These are phyloP conservation scores for Iberis pinnata DNA, from an alignment of 345 rosid species.

Conservation along the genomic window DNA sequence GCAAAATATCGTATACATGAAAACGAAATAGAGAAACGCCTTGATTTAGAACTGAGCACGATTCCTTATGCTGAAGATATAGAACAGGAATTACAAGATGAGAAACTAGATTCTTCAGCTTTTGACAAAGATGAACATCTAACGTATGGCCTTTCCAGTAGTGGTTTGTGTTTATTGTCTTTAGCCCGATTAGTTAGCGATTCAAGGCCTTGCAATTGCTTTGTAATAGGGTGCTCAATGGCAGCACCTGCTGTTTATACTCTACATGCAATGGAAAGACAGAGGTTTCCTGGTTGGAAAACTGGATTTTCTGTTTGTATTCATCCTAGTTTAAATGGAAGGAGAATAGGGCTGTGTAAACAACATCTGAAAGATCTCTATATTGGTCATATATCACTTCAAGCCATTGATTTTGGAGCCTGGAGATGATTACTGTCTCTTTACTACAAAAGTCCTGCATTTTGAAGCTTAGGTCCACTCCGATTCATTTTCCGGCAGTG, in stretches of 20 bases:
- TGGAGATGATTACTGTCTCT: constrained; percentile 27
- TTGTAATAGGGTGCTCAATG: constrained; percentile 54
- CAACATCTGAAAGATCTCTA: constrained; percentile 63
- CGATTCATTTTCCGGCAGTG: too few relatives aligned
- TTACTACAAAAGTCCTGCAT: too few relatives aligned
- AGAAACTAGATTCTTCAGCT: constrained; percentile 31
- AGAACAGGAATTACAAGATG: constrained; percentile 42
- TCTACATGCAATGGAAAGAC: constrained; percentile 81
- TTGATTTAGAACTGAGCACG: constrained; percentile 54
- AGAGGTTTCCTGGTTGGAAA: constrained; percentile 91
- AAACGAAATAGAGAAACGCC: constrained; percentile 54
- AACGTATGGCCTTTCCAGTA: constrained; percentile 53
- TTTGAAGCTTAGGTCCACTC: not conserved
- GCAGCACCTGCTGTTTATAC: constrained; percentile 72
- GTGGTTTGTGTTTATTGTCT: constrained; percentile 64
- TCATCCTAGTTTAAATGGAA: constrained; percentile 75
- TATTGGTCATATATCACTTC: constrained; percentile 68
- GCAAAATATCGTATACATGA: constrained; percentile 70
- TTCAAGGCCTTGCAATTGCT: constrained; percentile 73
- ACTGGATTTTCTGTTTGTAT: constrained; percentile 79
- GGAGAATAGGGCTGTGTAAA: constrained; percentile 71
- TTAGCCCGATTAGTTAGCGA: constrained; percentile 62
- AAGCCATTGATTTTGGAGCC: constrained; percentile 67
- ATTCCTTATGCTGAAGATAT: constrained; percentile 48
- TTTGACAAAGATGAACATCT: constrained; percentile 51